Evolutionary conservation across 2,329 filamentous ascomycete genomes (phyloP), one percentile per base, ranked within the genome.

Genomic region (Endoconidiophora laricicola): DNA sequence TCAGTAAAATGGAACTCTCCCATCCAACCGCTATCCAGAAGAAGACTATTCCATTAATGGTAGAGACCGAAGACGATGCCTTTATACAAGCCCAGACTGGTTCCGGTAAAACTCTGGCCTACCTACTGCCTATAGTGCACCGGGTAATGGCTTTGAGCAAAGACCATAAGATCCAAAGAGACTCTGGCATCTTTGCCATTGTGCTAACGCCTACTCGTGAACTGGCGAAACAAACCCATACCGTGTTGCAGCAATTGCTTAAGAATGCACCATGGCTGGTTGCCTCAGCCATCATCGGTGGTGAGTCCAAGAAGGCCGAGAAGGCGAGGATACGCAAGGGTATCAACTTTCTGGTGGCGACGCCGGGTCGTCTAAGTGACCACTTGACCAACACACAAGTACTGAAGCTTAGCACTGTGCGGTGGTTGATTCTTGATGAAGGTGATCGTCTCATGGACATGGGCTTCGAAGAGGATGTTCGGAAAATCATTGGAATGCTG

Each of bases 381-480:
- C 91, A 98, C 64, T 67, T 98, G 44, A 82, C 93, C 57, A 86
- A 95, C 60, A 98, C 91, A 0, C 79, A 94, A 63, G 86, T 81
- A 0, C 69, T 98, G 48, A 85, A 91, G 56, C 79, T 96, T 39
- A 84, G 83, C 58, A 88, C 82, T 20, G 90, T 95, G 3, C 74
- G 90, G 53, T 98, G 91, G 91, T 68, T 98, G 22, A 81, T 98
- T 2, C 73, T 98, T 4, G 91, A 98, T 59, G 91, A 98, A 65
- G 91, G 91, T 26, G 91, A 98, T 70, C 77, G 91, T n/a, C 69
- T 98, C 61, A 95, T 98, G 90, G 91, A 98, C 61, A 74, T 96
- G 59, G 91, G 91, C 0, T 98, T 98, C 57, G 91, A 96, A 64
- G 81, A 95, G 49, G 90, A 96, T 59, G 77, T 98, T 53, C 83